Evolutionary conservation across 805 yeast genomes (phyloP), one percentile per base, ranked within the genome.

Genomic region (Ogataea pilisensis): DNA sequence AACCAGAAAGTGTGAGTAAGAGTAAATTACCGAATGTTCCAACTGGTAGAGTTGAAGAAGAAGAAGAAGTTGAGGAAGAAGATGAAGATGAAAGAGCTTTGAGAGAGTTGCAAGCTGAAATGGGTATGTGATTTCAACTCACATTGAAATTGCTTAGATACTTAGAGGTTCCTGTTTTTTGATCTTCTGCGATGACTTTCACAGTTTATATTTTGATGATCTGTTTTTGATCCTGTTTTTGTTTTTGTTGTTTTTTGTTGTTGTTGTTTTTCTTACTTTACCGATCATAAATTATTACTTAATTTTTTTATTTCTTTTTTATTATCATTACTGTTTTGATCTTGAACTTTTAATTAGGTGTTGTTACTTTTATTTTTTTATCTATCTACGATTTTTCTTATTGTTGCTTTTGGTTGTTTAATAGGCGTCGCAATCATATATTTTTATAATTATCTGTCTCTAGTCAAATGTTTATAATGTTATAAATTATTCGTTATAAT

Each of bases 31-130:
- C 83, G 11, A 72, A 68, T 49, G 80, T 70, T 29, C 65, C 65
- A 31, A 63, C 65, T 24, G 59, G 64, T 39, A 65, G 70, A n/a
- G 72, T 71, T 34, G 63, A 50, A 63, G 72, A 72, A 19, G 76
- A 70, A 31, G 74, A 75, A 22, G 79, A n/a, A n/a, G n/a, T n/a
- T n/a, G n/a, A 73, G 33, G 79, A 73, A 34, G 87, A 81, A 42
- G 91, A 84, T 57, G 95, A 85, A 55, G 95, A 85, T 58, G 93
- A 85, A 63, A 80, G 78, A 58, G 95, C 93, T 25, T 71, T 85
- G 59, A 77, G 77, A 56, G 89, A 83, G 43, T 65, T 85, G 49
- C 95, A 85, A 62, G 91, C 88, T 20, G 93, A 85, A 63, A 85
- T 85, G 93, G 93, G 93, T 12, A 69, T 84, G 60, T 83, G 63